These are phyloP conservation scores for Neckera pumila DNA, from an alignment of 225 moss, liverwort and hornwort genomes.

Conservation along the genomic window DNA sequence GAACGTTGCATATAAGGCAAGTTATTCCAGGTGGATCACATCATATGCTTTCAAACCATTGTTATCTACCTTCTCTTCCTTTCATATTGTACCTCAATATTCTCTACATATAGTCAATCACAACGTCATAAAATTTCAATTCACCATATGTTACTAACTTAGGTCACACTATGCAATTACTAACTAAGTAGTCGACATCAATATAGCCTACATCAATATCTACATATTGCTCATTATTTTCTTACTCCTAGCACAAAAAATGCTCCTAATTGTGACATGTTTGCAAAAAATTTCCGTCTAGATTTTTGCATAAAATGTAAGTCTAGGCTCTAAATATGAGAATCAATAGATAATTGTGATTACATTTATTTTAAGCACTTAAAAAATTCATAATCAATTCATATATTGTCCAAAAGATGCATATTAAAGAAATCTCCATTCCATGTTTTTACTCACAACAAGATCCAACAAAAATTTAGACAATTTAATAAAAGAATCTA, in stretches of 20 bases:
- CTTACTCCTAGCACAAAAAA: not conserved
- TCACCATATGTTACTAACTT: not conserved
- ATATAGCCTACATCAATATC: not conserved
- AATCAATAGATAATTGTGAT: not conserved
- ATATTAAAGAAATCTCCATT: not conserved
- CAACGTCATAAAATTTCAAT: not conserved
- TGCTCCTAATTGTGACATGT: not conserved
- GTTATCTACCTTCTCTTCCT: not conserved
- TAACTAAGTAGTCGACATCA: not conserved
- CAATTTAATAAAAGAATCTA: not conserved
- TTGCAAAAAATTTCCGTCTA: not conserved
- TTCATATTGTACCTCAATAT: not conserved
- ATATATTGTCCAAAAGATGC: not conserved
- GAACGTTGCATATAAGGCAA: not conserved
- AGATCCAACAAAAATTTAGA: not conserved
- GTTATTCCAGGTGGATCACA: not conserved
- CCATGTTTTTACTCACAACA: accelerated
- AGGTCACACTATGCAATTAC: not conserved
- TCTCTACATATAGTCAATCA: not conserved
- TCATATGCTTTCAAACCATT: not conserved
- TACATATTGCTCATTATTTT: not conserved
- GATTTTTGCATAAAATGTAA: not conserved
- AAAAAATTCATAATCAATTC: not conserved
- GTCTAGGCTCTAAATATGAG: not conserved
- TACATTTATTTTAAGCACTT: not conserved